phyloP scores from a whole-genome alignment of 176 grass and related monocot genomes.

The Oryza meridionalis region DNA sequence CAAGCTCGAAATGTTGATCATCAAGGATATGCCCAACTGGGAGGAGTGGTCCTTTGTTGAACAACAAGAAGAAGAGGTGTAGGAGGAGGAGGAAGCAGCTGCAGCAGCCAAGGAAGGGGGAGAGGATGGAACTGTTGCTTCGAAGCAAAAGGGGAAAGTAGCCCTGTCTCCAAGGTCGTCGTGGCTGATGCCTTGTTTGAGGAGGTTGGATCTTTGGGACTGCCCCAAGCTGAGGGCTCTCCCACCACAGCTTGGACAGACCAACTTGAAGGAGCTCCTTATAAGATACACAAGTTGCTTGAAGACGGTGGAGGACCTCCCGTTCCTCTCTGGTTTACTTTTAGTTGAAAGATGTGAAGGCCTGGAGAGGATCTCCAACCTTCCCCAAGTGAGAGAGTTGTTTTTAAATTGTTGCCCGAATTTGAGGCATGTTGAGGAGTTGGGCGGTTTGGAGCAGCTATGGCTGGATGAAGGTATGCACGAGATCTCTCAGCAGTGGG shows the following conservation, averaged over 20 bases:
- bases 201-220: background rate
- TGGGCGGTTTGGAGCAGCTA: background rate
- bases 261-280: background rate
- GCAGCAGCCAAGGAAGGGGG: no score
- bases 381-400: conserved; percentile 23
- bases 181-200: conserved; percentile 10
- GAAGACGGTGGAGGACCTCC: conserved; percentile 40
- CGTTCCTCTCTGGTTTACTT: background rate
- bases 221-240: conserved; percentile 45
- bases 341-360: background rate
- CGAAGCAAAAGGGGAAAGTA: no score
- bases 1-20: background rate
- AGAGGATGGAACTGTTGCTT: no score
- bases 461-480: background rate
- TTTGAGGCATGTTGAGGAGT: conserved; percentile 28
- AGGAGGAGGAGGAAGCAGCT: background rate
- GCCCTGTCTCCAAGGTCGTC: no score
- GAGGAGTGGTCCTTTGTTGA: conserved; percentile 44
- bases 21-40: conserved; percentile 38
- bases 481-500: background rate
- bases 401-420: accelerated
- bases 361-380: conserved; percentile 37
- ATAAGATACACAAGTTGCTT: background rate
- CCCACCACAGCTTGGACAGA: conserved; percentile 2
- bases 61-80: background rate